Evolutionary conservation across 2,329 filamentous ascomycete genomes (phyloP).

Genomic region (Amauroascus niger): DNA sequence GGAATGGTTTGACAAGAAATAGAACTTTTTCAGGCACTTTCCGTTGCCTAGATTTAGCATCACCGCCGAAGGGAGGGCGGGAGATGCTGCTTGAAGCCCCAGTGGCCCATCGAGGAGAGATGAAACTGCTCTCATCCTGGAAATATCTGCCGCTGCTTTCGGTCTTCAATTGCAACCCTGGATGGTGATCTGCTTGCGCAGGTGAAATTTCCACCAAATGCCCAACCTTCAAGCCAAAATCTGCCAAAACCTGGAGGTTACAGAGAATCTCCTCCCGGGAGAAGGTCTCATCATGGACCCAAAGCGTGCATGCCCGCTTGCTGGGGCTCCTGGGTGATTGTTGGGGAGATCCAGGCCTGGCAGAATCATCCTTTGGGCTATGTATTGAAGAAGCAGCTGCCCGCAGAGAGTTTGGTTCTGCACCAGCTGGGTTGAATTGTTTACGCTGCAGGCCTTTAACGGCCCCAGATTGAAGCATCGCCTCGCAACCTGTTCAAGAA

Average conservation of each 20-base stretch:
- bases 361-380: conserved; percentile 6
- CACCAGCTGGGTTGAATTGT: conserved; percentile 34
- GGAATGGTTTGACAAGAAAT: conserved; percentile 62
- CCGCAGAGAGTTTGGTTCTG: conserved; percentile 27
- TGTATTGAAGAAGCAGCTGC: neutral
- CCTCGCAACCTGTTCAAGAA: conserved; percentile 5
- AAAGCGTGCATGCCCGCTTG: conserved; percentile 40
- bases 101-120: conserved; percentile 13
- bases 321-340: conserved; percentile 24
- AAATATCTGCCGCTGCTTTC: conserved; percentile 24
- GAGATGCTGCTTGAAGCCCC: conserved; percentile 19
- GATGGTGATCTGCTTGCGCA: conserved; percentile 25
- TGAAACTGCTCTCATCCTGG: neutral
- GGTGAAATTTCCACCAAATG: conserved; percentile 61
- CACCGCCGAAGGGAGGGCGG: conserved; percentile 21
- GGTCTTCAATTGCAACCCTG: conserved; percentile 23
- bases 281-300: conserved; percentile 62
- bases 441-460: conserved; percentile 34
- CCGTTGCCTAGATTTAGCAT: conserved; percentile 32
- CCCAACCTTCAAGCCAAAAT: conserved; percentile 53
- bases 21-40: conserved; percentile 44
- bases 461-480: conserved; percentile 33
- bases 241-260: conserved; percentile 61
- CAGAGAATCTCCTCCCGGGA: conserved; percentile 69
- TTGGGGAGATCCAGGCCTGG: conserved; percentile 22